Base-by-base conservation (phyloP, 192 early-diverging fungal genomes). In the Phycomyces blakesleeanus region DNA sequence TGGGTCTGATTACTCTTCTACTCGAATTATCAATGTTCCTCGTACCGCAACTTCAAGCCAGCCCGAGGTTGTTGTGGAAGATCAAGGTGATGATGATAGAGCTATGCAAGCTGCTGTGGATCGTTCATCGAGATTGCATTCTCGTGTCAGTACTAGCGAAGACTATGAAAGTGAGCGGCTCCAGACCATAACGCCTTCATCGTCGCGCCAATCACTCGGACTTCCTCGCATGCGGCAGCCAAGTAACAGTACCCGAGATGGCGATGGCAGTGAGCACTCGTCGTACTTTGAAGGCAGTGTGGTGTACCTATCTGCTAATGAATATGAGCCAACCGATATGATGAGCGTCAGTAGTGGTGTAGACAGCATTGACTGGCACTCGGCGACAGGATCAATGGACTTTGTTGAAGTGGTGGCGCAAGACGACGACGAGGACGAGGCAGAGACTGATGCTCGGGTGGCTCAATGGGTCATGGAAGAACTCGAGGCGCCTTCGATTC, bases 381-480 rank as follows among this genome's bases (percentile, higher is more conserved):
- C 44, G 18, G 44, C 44, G 1, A 47, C 44, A 47, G 44, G 44
- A 47, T 47, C 44, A 14, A 47, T 47, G 44, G 44, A 47, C 18
- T 47, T 47, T 47, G 44, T 47, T 2, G 44, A 47, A 47, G 44
- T 47, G 2, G 44, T n/a, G 3, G 44, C 44, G 2, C 44, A 47
- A 18, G 44, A 47, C 18, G 44, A 18, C 15, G 44, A 47, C 11
- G 44, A 47, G 44, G 44, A 47, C 11, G 44, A 47, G 11, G 44
- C 44, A 47, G 44, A 47, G 18, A 47, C 44, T 11, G 44, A 47
- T 47, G 44, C 44, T 18, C 44, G 44, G 12, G 44, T 47, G 11
- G 44, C 44, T 47, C 44, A 47, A 18, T 47, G 44, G 44, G 44
- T 47, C 3, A 47, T 47, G 44, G 44, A 47, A n/a, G 44, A 47